These are phyloP conservation scores for Martiniozyma abietophila DNA, from an alignment of 805 yeast genomes.

Conservation along the genomic window DNA sequence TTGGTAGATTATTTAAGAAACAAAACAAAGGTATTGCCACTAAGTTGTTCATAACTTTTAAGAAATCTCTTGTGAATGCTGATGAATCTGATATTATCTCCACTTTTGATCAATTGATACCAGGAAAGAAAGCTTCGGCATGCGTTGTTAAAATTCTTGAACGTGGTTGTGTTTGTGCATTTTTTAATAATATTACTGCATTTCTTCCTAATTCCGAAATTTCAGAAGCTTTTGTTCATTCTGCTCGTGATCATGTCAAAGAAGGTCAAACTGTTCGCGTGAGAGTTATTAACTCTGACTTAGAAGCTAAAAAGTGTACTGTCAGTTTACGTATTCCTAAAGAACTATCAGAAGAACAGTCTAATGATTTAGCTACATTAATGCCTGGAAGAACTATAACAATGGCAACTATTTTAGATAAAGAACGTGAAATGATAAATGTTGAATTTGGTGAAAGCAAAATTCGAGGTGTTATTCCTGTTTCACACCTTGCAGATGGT, in stretches of 20 bases:
- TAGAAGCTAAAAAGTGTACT: conserved; percentile 42
- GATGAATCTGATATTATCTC: conserved; percentile 45
- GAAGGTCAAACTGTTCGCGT: conserved; percentile 80
- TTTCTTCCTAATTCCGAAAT: conserved; percentile 83
- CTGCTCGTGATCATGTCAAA: conserved; percentile 69
- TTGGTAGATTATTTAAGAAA: conserved; percentile 57
- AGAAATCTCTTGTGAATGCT: conserved; percentile 70
- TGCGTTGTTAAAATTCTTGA: conserved; percentile 64
- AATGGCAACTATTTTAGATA: conserved; percentile 56
- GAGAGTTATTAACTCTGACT: conserved; percentile 50
- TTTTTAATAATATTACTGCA: conserved; percentile 71
- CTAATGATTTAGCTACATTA: conserved; percentile 35
- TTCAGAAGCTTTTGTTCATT: conserved; percentile 74
- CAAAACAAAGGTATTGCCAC: conserved; percentile 32
- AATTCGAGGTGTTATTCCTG: conserved; percentile 60
- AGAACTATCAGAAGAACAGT: conserved; percentile 39
- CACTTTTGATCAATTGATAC: conserved; percentile 29
- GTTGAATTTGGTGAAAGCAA: conserved; percentile 48
- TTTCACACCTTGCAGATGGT: conserved; percentile 71
- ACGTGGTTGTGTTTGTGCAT: conserved; percentile 74
- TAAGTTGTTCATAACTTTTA: conserved; percentile 58
- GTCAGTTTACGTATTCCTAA: conserved; percentile 69
- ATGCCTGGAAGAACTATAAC: conserved; percentile 55
- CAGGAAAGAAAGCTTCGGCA: conserved; percentile 53
- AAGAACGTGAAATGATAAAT: conserved; percentile 61